Evolutionary conservation across 2,329 filamentous ascomycete species (phyloP), one percentile per base, ranked within the genome.

Genomic region (Xylariaceae sp.): DNA sequence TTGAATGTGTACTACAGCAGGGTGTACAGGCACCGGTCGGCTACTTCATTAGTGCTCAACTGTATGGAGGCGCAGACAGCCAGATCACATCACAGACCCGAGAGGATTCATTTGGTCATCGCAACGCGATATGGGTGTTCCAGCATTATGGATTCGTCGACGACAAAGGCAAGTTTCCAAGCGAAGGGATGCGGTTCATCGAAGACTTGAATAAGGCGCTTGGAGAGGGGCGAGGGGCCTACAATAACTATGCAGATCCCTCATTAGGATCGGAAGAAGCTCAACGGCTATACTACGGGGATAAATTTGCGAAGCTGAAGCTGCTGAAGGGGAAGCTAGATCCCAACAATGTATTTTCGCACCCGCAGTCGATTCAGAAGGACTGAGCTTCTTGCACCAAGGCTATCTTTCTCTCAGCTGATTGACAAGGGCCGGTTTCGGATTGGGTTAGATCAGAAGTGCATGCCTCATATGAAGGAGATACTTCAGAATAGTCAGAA

Each of bases 21-120:
- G 55, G 49, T 21, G 2, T 41, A 11, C 33, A 33, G 0, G 37
- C 55, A 2, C 51, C 55, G 1, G 50, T 64, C 21, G 38, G 40
- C 12, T 67, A 64, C 55, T 69, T 57, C 44, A 49, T 61, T 36
- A 57, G 67, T 22, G 22, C 56, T 8, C 60, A 67, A 41, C 52
- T 69, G 6, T 67, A 64, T 36, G 66, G 66, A 11, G 66, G 66
- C 4, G 36, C 42, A 6, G 57, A 60, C 35, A 67, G 64, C 37
- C 55, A 56, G 40, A 67, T 69, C 48, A 58, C 37, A 40, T 39
- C 41, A 19, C 23, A 37, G 16, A 22, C 12, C n/a, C 14, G 11
- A 12, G 27, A 33, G 6, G 51, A 53, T 29, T 32, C 43, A 11
- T 68, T 62, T 44, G 51, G 48, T 5, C 56, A 61, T 38, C 61